phyloP scores from a whole-genome alignment of 129 eudicot species.

The Ambrosia artemisiifolia region DNA sequence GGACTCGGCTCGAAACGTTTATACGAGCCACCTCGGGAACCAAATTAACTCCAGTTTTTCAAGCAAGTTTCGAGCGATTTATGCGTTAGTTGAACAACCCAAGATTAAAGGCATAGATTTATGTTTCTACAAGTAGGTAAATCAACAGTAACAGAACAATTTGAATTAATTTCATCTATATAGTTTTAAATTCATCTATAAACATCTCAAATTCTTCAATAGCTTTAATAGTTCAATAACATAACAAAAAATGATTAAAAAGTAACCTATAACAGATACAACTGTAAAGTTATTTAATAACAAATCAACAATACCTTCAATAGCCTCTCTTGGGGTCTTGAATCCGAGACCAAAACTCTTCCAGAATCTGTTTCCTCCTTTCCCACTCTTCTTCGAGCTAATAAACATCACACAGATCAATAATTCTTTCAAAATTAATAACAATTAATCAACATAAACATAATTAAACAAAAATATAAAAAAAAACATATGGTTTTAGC shows the following conservation, averaged over 20 bases:
- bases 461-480: background rate
- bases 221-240: background rate
- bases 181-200: background rate
- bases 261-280: background rate
- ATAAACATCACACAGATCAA: background rate
- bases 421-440: background rate
- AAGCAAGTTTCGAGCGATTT: too few relatives aligned
- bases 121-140: too few relatives aligned
- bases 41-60: too few relatives aligned
- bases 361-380: slow-evolving; percentile 55
- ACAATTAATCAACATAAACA: background rate
- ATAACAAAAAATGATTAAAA: background rate
- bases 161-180: background rate
- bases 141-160: background rate
- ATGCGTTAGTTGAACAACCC: too few relatives aligned
- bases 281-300: too few relatives aligned
- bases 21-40: too few relatives aligned
- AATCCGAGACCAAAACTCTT: slow-evolving; percentile 56
- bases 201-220: background rate
- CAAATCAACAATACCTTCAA: slow-evolving; percentile 31
- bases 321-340: slow-evolving; percentile 62
- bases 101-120: too few relatives aligned
- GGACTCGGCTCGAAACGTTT: too few relatives aligned
- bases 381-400: slow-evolving; percentile 53
- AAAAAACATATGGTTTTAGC: background rate